Evolutionary conservation across 164 flowering plant species (phyloP), one percentile per base, ranked within the genome.

Genomic region (Vitis labrusca): DNA sequence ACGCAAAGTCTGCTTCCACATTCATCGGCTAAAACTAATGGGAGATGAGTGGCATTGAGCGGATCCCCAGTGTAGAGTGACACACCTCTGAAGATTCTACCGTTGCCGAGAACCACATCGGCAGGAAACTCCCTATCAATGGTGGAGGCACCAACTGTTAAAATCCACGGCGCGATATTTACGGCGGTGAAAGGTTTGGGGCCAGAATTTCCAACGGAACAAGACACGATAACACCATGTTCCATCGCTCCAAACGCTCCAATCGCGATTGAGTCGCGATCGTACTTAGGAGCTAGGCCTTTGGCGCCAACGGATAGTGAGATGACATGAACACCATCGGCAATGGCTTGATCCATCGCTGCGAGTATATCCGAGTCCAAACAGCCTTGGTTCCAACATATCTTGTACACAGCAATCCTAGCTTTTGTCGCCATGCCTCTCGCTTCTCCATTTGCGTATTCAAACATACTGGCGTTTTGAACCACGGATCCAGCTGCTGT

Each of bases 181-280:
- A 79, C 85, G 0, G 89, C 93, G 0, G 97, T 90, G 73, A 58
- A 82, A 0, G 84, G 79, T 2, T 67, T 84, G 1, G 98, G 98
- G 10, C 97, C 99, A 3, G 91, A 87, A 57, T 96, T 93, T 5
- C 99, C 98, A 0, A 97, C 98, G 0, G 98, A 89, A 60, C 94
- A 89, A 1, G 97, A 87, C 51, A 91, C 92, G 4, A 91, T 66
- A 13, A 95, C 76, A 0, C 98, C 98, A 6, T 82, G 79, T 61
- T 80, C 76, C 0, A 72, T 71, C 0, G 98, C 98, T 0, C 93
- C 87, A 59, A 91, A 90, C 2, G 98, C 84, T 1, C 98, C 99
- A 67, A 93, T 85, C 0, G 98, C 97, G 14, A 96, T 90, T 3
- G 95, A 84, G 59, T 96, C 99, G 0, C 19, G 57, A 67, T 87